Evolutionary conservation across 2,329 filamentous ascomycete species (phyloP), one percentile per base, ranked within the genome.

Genomic region (Colletotrichum somersetense): DNA sequence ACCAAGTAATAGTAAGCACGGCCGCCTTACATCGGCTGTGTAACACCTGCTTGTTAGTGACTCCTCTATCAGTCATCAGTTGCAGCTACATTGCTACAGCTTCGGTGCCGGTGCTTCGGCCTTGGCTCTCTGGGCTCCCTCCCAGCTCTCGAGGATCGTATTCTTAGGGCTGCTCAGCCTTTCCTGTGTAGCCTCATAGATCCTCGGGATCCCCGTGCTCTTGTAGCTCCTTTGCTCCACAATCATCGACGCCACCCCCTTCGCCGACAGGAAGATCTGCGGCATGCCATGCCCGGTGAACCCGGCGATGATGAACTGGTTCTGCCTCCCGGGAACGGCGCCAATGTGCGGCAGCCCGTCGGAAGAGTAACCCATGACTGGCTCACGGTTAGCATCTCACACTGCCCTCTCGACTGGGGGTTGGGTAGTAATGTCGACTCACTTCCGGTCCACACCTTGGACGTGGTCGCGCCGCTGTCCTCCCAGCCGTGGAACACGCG

Each of bases 281-380:
- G 84, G 81, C 85, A 88, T 88, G 0, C 86, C 87, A 67, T 87
- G 85, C 0, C 87, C 86, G 40, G 82, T 84, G 71, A 87, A 88
- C 0, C 86, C 86, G 0, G 83, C 85, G 30, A 85, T 76, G n/a
- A 88, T 78, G 58, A 81, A 85, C 73, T 85, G 81, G 7, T 79
- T 80, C 2, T 78, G 67, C 58, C 79, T 80, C 0, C 77, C 81
- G 0, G 85, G 85, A 0, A 88, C 78, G 0, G 75, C 73, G 0
- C 86, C 85, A 1, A 88, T 76, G n/a, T 83, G 81, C 0, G 86
- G 85, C 20, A 82, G 73, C 0, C 76, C 78, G 70, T 87, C 85
- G 0, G 78, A 77, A 0, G 81, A 84, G 58, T 82, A 82, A 1
- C 83, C 83, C 81, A 84, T 83, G 12, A 85, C 83, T 82, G 35